Base-by-base conservation (phyloP, 768 basidiomycete species). In the Mycena albidolilacea region DNA sequence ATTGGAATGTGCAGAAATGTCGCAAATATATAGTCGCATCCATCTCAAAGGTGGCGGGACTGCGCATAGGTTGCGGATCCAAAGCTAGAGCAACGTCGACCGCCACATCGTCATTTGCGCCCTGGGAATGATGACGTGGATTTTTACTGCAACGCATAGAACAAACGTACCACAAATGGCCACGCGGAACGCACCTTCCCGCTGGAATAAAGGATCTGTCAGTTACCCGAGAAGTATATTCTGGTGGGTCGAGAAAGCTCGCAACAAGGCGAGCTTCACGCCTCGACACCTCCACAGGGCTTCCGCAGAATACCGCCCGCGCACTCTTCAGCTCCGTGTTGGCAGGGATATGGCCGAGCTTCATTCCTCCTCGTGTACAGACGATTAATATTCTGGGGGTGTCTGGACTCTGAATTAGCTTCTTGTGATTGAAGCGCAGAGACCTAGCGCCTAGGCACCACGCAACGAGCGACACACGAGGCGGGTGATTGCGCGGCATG, bases 331-430 rank as follows among this genome's bases (percentile, higher is more conserved):
- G 35, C 30, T 67, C 55, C 66, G 66, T 58, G 17, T 35, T 17
- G n/a, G 39, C 12, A 67, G 66, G 66, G 1, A 59, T n/a, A 44
- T 58, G 19, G 11, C 21, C 14, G 55, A 46, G 55, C 66, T 67
- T 65, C 19, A 65, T 35, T 43, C 19, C 30, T 58, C 58, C 44
- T 59, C 58, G 67, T 59, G 67, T 15, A n/a, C n/a, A 21, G 58
- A 37, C n/a, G 9, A 52, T 67, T 60, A 2, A 37, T 48, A 48
- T 48, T 64, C 9, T 48, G 6, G 46, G 17, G 19, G 30, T 30
- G 30, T 30, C 30, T 30, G 30, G 30, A 30, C 30, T 30, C 30
- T 30, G 30, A 30, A 30, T 30, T 30, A 30, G 30, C 30, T 30
- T 30, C 30, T 30, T 30, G 30, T 30, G 30, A 30, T 30, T 30